Percentiles rank a stretch among this genome's conserved stretches.
Evolutionary conservation across 805 yeast genomes (phyloP).

Genomic region (Wickerhamomyces bovis): DNA sequence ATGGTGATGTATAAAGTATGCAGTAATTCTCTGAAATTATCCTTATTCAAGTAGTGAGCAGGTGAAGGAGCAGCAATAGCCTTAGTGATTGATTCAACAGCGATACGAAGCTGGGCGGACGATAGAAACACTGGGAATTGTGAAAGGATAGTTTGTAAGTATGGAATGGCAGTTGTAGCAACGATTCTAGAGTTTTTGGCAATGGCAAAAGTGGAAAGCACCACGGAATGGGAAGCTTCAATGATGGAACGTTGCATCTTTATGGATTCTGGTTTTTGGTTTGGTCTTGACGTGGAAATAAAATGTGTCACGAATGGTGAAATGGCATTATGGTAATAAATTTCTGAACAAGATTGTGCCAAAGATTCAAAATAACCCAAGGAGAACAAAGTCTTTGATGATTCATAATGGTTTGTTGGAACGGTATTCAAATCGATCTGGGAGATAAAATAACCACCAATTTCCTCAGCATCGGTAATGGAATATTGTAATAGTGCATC

Average conservation of each 20-base stretch:
- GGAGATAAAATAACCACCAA: constrained; percentile 27
- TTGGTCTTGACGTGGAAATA: constrained; percentile 10
- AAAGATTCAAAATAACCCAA: constrained; percentile 29
- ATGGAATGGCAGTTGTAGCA: constrained; percentile 27
- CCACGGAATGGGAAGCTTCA: constrained; percentile 63
- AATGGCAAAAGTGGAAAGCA: constrained; percentile 29
- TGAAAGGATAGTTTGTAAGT: constrained; percentile 39
- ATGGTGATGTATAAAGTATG: constrained; percentile 38
- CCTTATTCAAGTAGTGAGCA: constrained; percentile 25
- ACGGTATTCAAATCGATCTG: constrained; percentile 15
- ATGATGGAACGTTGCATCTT: constrained; percentile 29
- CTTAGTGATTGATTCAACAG: constrained; percentile 49
- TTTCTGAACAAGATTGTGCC: constrained; percentile 27
- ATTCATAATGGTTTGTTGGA: constrained; percentile 20
- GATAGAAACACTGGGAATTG: constrained; percentile 57
- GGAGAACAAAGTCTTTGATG: constrained; percentile 22
- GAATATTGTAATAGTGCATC: constrained; percentile 34
- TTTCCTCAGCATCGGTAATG: constrained; percentile 20
- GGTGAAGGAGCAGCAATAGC: constrained; percentile 32
- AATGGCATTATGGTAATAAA: constrained; percentile 29
- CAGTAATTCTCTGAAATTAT: constrained; percentile 31
- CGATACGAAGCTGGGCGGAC: constrained; percentile 48
- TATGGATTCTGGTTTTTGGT: constrained; percentile 5
- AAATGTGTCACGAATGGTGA: constrained; percentile 24
- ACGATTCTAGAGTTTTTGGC: constrained; percentile 19